These are phyloP conservation scores for Zygosaccharomyces kombuchaensis DNA, from an alignment of 805 yeast species.

Conservation along the genomic window DNA sequence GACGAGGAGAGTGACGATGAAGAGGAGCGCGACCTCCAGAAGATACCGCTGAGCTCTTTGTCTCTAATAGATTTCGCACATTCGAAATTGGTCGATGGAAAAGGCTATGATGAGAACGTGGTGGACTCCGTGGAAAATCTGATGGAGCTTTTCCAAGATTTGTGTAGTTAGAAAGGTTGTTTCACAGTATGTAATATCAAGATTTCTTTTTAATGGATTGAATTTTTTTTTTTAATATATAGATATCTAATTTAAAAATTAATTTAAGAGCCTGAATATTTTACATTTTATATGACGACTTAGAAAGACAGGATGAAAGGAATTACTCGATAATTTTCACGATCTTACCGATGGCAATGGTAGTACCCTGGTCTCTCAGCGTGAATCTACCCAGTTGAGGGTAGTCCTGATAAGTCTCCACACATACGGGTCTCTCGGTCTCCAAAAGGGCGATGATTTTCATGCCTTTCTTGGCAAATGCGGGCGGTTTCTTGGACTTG, in stretches of 20 bases:
- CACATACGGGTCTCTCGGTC: slow-evolving; percentile 81
- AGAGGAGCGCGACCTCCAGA: slow-evolving; percentile 29
- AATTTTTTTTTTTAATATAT: too few relatives aligned
- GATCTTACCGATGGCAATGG: slow-evolving; percentile 97
- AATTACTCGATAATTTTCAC: slow-evolving; percentile 66
- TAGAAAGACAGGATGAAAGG: not conserved
- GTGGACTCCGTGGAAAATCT: slow-evolving; percentile 66
- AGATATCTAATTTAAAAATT: not conserved
- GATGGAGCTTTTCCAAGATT: slow-evolving; percentile 39
- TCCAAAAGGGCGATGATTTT: slow-evolving; percentile 91
- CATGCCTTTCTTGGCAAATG: slow-evolving; percentile 98
- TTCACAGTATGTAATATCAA: not conserved
- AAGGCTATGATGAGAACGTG: slow-evolving; percentile 68
- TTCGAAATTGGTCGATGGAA: slow-evolving; percentile 55
- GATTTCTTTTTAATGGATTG: not conserved
- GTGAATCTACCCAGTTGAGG: slow-evolving; percentile 98
- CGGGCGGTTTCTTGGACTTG: slow-evolving; percentile 94
- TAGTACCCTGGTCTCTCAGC: slow-evolving; percentile 95
- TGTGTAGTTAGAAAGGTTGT: not conserved
- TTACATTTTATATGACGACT: slow-evolving; percentile 1
- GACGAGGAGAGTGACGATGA: slow-evolving; percentile 36
- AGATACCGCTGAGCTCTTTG: slow-evolving; percentile 46
- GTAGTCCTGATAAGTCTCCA: slow-evolving; percentile 86
- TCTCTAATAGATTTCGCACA: slow-evolving; percentile 90
- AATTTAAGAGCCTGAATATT: not conserved